Percentiles rank a stretch among this genome's conserved stretches.
Evolutionary conservation across 192 early-diverging fungal genomes (phyloP).

Genomic region (Linnemannia hyalina): DNA sequence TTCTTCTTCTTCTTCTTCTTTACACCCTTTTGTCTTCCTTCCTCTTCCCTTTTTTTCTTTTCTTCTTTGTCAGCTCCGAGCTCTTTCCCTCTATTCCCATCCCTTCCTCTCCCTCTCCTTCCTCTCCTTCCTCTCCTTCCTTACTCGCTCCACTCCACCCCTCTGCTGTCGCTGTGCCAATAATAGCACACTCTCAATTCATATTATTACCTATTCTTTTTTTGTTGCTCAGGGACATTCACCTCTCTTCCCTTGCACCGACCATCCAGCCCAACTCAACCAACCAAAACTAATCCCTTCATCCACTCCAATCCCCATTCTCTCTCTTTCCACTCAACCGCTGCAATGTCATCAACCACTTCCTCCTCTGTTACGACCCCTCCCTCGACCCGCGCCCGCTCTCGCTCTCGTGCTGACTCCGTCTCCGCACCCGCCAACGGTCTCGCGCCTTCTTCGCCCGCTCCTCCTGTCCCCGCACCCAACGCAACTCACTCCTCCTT

Average conservation of each 20-base stretch:
- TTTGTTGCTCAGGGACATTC: constrained; percentile 1
- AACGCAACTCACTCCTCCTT: constrained; percentile 50
- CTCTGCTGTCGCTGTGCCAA: background rate
- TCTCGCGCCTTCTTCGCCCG: constrained; percentile 21
- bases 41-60: background rate
- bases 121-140: background rate
- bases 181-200: constrained; percentile 4
- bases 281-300: background rate
- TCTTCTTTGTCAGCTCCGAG: background rate
- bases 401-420: constrained; percentile 41
- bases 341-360: constrained; percentile 27
- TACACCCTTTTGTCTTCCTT: background rate
- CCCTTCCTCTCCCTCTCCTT: background rate
- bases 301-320: background rate
- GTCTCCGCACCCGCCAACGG: constrained; percentile 31
- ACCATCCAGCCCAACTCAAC: background rate
- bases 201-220: background rate
- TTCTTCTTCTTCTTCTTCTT: background rate
- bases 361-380: constrained; percentile 11
- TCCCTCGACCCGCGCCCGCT: constrained; percentile 40
- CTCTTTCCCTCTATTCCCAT: background rate
- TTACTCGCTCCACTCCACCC: background rate
- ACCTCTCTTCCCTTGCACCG: background rate
- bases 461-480: constrained; percentile 39
- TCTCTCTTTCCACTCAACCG: background rate